Evolutionary conservation across 345 rosid species (phyloP).

Genomic region (Eucalyptus tenuipes): DNA sequence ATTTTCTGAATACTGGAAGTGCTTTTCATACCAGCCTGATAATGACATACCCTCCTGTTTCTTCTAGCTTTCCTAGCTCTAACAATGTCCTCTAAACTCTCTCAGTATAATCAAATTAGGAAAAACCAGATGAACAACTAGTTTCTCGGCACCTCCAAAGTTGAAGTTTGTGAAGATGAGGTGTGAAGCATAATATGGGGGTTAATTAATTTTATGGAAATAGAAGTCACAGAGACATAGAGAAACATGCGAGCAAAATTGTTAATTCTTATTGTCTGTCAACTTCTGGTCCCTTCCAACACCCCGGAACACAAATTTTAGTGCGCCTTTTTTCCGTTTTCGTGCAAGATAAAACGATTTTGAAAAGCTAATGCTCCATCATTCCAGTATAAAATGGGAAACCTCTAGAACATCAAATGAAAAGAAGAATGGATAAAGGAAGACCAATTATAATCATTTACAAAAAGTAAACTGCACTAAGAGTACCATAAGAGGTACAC

Average conservation of each 20-base stretch:
- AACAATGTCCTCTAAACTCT: background rate
- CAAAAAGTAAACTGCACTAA: background rate
- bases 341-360: background rate
- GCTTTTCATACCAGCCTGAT: background rate
- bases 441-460: background rate
- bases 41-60: background rate
- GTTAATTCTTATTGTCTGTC: background rate
- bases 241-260: background rate
- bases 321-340: background rate
- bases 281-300: background rate
- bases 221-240: background rate
- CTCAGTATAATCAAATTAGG: background rate
- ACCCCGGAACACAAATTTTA: background rate
- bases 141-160: background rate
- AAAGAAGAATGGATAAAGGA: background rate
- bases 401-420: background rate
- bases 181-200: background rate
- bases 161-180: background rate
- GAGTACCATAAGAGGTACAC: background rate
- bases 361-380: background rate
- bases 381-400: background rate
- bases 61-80: background rate
- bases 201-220: background rate
- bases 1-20: background rate
- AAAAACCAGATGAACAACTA: background rate